A percentile compares a stretch with the other conserved stretches of the same genome.
Conservation (phyloP, 345 rosid genomes). For the Citrus glauca region DNA sequence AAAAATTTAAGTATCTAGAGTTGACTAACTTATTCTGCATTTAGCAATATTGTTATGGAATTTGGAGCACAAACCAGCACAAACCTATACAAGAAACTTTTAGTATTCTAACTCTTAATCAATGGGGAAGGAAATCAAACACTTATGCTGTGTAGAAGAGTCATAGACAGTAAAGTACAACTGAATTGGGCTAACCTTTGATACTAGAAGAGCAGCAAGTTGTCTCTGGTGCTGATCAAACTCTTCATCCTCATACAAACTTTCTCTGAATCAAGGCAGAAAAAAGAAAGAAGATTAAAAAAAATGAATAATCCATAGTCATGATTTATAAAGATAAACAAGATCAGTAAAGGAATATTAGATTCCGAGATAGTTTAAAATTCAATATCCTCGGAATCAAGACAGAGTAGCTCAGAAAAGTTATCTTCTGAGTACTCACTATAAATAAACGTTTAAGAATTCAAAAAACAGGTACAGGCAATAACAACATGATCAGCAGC, state of each 20-base stretch:
- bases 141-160: background rate
- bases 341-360: background rate
- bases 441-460: background rate
- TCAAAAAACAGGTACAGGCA: background rate
- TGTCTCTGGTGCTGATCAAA: conserved; percentile 89
- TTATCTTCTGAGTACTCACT: background rate
- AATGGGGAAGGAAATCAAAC: background rate
- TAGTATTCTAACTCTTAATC: background rate
- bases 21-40: background rate
- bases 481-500: background rate
- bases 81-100: background rate
- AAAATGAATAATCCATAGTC: background rate
- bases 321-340: background rate
- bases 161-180: background rate
- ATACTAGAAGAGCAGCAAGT: conserved; percentile 89
- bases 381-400: background rate
- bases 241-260: conserved; percentile 94
- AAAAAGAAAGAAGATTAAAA: background rate
- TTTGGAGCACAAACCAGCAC: background rate
- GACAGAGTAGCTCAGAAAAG: background rate
- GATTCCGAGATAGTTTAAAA: background rate
- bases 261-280: conserved; percentile 51
- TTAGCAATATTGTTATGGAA: background rate
- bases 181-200: conserved; percentile 52
- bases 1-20: background rate